Conservation (phyloP, 2,329 filamentous ascomycete species). For the Capronia americana region DNA sequence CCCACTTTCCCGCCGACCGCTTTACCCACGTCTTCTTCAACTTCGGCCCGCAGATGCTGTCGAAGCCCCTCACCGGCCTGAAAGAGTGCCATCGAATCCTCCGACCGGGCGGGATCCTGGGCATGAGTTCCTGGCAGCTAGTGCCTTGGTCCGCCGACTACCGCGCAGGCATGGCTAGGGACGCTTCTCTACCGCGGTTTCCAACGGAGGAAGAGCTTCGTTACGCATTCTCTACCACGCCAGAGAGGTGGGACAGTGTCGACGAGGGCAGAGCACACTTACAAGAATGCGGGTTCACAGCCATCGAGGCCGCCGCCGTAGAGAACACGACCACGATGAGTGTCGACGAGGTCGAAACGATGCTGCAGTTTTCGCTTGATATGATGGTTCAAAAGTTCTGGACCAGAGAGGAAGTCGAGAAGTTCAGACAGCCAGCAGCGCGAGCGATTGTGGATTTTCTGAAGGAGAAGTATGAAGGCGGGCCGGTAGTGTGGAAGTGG, state of each 20-base stretch:
- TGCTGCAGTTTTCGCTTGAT: constrained; percentile 16
- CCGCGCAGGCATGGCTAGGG: constrained; percentile 8
- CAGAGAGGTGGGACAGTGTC: constrained; percentile 20
- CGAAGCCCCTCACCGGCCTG: constrained; percentile 12
- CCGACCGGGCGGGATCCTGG: constrained; percentile 15
- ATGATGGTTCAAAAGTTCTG: constrained; percentile 24
- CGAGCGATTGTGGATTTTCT: constrained; percentile 10
- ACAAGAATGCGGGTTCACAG: constrained; percentile 13
- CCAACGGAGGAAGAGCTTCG: constrained; percentile 9
- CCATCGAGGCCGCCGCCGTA: not conserved
- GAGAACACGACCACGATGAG: constrained; percentile 12
- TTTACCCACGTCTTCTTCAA: constrained; percentile 28
- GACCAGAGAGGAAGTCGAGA: constrained; percentile 13
- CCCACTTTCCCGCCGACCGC: constrained; percentile 14
- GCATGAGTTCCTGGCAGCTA: constrained; percentile 15
- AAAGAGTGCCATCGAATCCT: constrained; percentile 28
- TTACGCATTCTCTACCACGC: constrained; percentile 9
- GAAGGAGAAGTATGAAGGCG: constrained; percentile 14
- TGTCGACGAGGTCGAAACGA: constrained; percentile 16
- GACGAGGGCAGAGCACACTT: constrained; percentile 15
- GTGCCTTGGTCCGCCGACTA: constrained; percentile 23
- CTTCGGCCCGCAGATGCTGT: constrained; percentile 24
- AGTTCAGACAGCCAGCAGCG: not conserved
- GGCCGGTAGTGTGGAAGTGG: constrained; percentile 20
- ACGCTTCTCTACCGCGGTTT: constrained; percentile 19